These are phyloP conservation scores for Linaria vulgaris DNA, from an alignment of 257 asterid genomes.

Conservation along the genomic window DNA sequence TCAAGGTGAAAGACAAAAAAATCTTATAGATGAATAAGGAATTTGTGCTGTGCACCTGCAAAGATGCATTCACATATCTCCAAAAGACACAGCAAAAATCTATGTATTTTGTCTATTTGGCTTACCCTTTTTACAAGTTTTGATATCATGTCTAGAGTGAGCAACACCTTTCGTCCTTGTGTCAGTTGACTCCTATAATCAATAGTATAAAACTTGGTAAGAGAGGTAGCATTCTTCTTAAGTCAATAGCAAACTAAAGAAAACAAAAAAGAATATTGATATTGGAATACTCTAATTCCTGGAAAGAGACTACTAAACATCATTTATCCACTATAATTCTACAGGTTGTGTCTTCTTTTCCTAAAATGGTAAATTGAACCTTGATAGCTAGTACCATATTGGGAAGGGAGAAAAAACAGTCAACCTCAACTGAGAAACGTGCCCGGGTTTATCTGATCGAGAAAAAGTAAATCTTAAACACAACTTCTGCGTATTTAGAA, in stretches of 20 bases:
- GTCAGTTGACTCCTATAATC: slow-evolving; percentile 80
- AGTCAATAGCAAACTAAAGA: slow-evolving; percentile 11
- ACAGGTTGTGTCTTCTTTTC: slow-evolving; percentile 5
- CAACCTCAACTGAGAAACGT: slow-evolving; percentile 11
- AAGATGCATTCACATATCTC: slow-evolving; percentile 15
- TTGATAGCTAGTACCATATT: neutral
- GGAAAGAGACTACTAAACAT: neutral
- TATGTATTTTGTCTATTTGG: slow-evolving; percentile 19
- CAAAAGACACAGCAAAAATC: slow-evolving; percentile 12
- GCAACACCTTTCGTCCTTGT: slow-evolving; percentile 93
- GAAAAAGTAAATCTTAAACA: neutral
- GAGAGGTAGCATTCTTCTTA: slow-evolving; percentile 22
- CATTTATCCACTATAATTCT: neutral
- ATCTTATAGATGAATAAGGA: neutral
- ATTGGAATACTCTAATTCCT: neutral
- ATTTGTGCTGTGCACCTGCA: neutral
- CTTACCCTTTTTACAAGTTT: slow-evolving; percentile 80
- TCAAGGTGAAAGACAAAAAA: neutral
- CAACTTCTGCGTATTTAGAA: slow-evolving; percentile 1
- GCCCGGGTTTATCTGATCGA: slow-evolving; percentile 5
- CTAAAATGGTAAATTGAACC: neutral
- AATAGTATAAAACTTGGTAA: slow-evolving; percentile 24
- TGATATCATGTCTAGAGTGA: slow-evolving; percentile 77
- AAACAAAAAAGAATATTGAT: neutral
- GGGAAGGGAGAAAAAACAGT: slow-evolving; percentile 5